Evolutionary conservation across 2,329 filamentous ascomycete genomes (phyloP), one percentile per base, ranked within the genome.

Genomic region (Plenodomus tracheiphilus): DNA sequence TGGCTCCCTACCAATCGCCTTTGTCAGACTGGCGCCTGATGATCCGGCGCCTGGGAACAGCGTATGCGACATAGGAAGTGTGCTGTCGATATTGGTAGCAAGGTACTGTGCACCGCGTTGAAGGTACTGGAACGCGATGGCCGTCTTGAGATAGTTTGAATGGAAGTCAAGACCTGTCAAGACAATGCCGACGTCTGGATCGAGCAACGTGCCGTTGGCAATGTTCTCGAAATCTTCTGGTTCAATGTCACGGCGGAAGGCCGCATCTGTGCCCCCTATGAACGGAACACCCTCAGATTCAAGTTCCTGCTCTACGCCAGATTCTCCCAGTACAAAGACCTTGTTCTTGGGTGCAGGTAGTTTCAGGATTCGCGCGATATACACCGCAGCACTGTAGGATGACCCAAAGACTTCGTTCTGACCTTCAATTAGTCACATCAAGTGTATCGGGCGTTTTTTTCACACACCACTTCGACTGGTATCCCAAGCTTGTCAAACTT

Each of bases 321-420:
- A 81, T 76, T 99, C 94, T 55, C 94, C 94, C 11, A 99, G 80
- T 17, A 96, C 89, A 68, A 90, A 99, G 56, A 99, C 94, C 73
- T 97, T 97, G 79, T 89, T 91, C 76, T 90, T 92, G 30, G 85
- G 85, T 3, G 83, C 74, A 2, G 87, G 85, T 3, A 95, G 84
- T 60, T 88, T 81, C 61, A 99, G 83, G 73, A 99, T 96, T 58
- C 92, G 88, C 9, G 90, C 87, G 69, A 99, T 96, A 79, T 99
- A 99, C 70, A 99, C 87, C 54, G 93, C 89, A 35, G 94, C 86
- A 58, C 91, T 96, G 81, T 99, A 99, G 34, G 92, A 88, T 8
- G 93, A 96, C 53, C 90, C 91, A 70, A 99, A 99, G 59, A 99
- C 89, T 77, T 99, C 94, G 68, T 97, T 91, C 80, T 85, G 58